Evolutionary conservation across 2,329 filamentous ascomycete genomes (phyloP), one percentile per base, ranked within the genome.

Genomic region (Fusarium pseudoanthophilum): DNA sequence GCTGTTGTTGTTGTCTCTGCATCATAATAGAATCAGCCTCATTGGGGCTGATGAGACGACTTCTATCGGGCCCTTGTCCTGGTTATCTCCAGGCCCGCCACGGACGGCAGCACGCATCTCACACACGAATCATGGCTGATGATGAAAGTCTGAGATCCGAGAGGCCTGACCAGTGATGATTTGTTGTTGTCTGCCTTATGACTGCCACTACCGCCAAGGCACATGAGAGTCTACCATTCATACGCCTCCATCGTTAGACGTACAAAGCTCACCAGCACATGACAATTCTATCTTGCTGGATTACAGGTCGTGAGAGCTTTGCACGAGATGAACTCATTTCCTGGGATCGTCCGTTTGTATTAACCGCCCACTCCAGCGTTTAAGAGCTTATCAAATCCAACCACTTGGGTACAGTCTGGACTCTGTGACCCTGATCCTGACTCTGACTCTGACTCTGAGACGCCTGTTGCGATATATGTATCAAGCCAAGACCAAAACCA

Each of bases 251-350:
- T 11, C 64, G 32, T 37, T 37, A 37, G 51, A 53, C 32, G 15
- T 56, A 24, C 32, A 56, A 32, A 49, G 34, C 52, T 60, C 28
- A 46, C 34, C 42, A 11, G 61, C 69, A 67, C 69, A 56, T 68
- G 67, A 67, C 62, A 59, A 45, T 28, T 16, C 16, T 26, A 39
- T 58, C 24, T 28, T 58, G 20, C 32, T 58, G 21, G 43, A 36
- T 58, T 28, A 58, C n/a, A 49, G 55, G 55, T 11, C 32, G 30
- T 18, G 46, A 49, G 58, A 71, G 46, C 42, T 69, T 56, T 46
- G 26, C 34, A 46, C 20, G 61, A 73, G 69, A 74, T 72, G 59
- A 69, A 72, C 71, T 72, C 71, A 74, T 74, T 72, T 74, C 67
- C 64, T 61, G 16, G 28, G 28, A 51, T 65, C 57, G 36, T 57